A percentile compares a stretch with the other conserved stretches of the same genome.
Conservation (phyloP, 305 asterid genomes). For the Petunia hybrid region DNA sequence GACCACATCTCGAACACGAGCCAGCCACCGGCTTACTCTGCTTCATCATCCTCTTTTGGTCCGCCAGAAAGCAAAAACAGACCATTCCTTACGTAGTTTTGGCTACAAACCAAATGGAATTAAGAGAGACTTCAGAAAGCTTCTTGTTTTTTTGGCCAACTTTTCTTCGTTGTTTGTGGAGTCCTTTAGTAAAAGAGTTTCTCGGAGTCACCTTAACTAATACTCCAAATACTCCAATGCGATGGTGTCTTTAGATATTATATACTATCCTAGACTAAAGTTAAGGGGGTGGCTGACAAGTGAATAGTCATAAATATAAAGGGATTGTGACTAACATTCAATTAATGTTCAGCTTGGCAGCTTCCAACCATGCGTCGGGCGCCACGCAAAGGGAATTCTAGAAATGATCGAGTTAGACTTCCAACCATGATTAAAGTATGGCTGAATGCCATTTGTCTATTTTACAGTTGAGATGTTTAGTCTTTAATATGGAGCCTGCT, state of each 20-base stretch:
- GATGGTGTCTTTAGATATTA: neutral
- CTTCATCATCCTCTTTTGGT: constrained; percentile 63
- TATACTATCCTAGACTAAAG: neutral
- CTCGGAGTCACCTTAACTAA: neutral
- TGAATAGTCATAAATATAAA: too few relatives aligned
- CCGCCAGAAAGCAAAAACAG: constrained; percentile 81
- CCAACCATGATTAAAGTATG: neutral
- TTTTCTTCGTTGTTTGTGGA: neutral
- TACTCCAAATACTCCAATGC: neutral
- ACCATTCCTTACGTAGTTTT: constrained; percentile 48
- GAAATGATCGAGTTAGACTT: neutral
- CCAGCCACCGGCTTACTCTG: constrained; percentile 81
- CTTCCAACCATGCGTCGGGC: neutral
- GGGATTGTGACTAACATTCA: too few relatives aligned
- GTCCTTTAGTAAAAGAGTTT: neutral
- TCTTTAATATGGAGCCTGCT: neutral
- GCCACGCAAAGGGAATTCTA: neutral
- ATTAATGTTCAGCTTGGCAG: neutral
- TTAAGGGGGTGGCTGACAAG: too few relatives aligned
- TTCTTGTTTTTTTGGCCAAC: neutral
- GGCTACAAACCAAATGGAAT: neutral
- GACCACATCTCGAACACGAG: constrained; percentile 70
- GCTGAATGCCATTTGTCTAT: constrained; percentile 24
- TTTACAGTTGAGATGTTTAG: constrained; percentile 20
- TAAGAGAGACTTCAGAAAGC: neutral